Conservation (phyloP, 306 rosid species). For the Lathyrus oleraceus region DNA sequence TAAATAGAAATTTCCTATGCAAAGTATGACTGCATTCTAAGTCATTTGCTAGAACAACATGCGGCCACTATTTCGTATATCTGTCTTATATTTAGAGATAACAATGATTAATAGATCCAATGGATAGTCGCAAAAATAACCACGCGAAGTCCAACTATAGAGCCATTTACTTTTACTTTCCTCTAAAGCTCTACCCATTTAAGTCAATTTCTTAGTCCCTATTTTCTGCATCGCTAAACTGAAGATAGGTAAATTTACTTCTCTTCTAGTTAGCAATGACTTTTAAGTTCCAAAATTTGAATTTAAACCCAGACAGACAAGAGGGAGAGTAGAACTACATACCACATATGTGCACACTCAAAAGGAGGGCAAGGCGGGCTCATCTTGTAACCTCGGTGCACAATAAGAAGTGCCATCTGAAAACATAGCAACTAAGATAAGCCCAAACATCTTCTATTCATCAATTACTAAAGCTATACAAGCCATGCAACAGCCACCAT, state of each 20-base stretch:
- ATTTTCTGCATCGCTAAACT: constrained; percentile 10
- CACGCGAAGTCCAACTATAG: constrained; percentile 7
- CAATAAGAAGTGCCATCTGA: constrained; percentile 91
- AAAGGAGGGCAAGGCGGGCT: constrained; percentile 92
- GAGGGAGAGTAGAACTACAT: constrained; percentile 29
- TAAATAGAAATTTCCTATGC: constrained; percentile 21
- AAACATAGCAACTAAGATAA: constrained; percentile 45
- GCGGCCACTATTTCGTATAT: background rate
- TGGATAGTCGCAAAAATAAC: background rate
- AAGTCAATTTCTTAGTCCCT: constrained; percentile 21
- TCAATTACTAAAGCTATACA: constrained; percentile 21
- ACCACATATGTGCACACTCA: constrained; percentile 98
- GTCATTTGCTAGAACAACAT: constrained; percentile 13
- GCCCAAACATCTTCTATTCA: constrained; percentile 30
- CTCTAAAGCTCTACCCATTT: constrained; percentile 9
- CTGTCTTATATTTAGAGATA: background rate
- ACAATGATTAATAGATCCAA: constrained; percentile 2
- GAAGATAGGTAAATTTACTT: constrained; percentile 6
- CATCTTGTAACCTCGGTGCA: constrained; percentile 89
- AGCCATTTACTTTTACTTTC: constrained; percentile 16
- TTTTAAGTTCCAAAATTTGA: constrained; percentile 14
- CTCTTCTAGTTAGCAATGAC: constrained; percentile 1
- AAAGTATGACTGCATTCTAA: constrained; percentile 13
- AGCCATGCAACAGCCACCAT: constrained; percentile 31
- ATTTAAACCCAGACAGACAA: constrained; percentile 8